A percentile compares a stretch with the other conserved stretches of the same genome.
Conservation (phyloP, 2,329 filamentous ascomycete genomes). For the Aspergillus sclerotialis region DNA sequence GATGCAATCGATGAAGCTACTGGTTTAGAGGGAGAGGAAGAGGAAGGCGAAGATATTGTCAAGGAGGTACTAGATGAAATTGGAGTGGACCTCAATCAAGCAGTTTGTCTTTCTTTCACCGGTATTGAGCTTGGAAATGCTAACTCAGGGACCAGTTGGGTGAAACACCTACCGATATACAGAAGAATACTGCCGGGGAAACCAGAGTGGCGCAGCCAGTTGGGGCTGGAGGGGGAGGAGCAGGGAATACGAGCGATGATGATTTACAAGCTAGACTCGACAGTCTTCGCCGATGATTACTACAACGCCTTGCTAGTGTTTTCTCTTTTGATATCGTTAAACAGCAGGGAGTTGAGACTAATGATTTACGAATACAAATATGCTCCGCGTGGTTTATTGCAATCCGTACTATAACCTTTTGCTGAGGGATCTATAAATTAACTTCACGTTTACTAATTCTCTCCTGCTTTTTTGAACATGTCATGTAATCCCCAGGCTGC, state of each 20-base stretch:
- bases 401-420: no score
- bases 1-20: constrained; percentile 97
- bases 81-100: constrained; percentile 82
- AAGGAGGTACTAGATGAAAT: constrained; percentile 97
- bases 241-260: constrained; percentile 61
- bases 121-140: constrained; percentile 3
- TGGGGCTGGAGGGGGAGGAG: constrained; percentile 43
- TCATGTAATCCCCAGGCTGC: no score
- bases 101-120: constrained; percentile 53
- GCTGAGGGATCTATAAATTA: no score
- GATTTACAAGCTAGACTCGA: constrained; percentile 91
- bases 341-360: no score
- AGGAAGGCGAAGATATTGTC: constrained; percentile 93
- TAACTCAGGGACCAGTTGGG: constrained; percentile 59
- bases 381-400: no score
- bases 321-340: no score
- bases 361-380: no score
- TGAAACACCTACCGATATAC: constrained; percentile 79
- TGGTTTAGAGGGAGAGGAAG: constrained; percentile 73
- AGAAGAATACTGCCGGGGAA: constrained; percentile 65
- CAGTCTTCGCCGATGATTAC: constrained; percentile 59
- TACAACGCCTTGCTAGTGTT: constrained; percentile 1
- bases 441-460: no score
- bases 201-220: constrained; percentile 79
- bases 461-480: no score